Evolutionary conservation across 805 yeast species (phyloP).

Genomic region (Metschnikowia vanudenii): DNA sequence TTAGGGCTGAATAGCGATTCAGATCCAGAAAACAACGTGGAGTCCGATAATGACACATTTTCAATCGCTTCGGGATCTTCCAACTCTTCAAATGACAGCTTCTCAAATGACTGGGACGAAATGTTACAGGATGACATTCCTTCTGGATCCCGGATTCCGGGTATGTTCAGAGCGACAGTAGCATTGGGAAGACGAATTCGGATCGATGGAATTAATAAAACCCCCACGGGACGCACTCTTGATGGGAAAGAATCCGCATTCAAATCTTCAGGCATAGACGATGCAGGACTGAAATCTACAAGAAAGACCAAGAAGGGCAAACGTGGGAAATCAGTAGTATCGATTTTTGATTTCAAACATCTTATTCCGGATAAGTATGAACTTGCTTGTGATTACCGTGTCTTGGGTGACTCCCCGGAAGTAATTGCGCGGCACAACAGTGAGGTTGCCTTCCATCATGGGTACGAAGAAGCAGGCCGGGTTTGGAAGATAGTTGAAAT

Average conservation of each 20-base stretch:
- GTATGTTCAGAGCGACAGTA: constrained; percentile 42
- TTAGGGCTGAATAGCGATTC: not conserved
- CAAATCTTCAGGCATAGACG: constrained; percentile 40
- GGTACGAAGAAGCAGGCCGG: constrained; percentile 61
- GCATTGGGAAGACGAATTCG: constrained; percentile 37
- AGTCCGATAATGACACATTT: constrained; percentile 12
- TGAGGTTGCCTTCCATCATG: constrained; percentile 61
- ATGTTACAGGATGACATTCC: constrained; percentile 56
- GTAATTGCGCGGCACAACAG: constrained; percentile 69
- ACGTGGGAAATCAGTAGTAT: constrained; percentile 53
- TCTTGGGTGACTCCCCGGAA: constrained; percentile 63
- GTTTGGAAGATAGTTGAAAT: constrained; percentile 68
- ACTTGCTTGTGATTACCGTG: constrained; percentile 63
- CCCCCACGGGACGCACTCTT: constrained; percentile 33
- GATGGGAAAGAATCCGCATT: constrained; percentile 41
- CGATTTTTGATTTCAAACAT: constrained; percentile 61
- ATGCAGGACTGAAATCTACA: constrained; percentile 23
- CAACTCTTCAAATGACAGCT: constrained; percentile 52
- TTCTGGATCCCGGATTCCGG: constrained; percentile 52
- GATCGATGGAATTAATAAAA: constrained; percentile 24
- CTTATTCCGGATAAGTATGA: constrained; percentile 75
- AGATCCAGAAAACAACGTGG: not conserved
- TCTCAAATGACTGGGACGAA: constrained; percentile 68
- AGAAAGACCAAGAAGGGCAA: constrained; percentile 23
- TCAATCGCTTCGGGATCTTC: constrained; percentile 18